These are phyloP conservation scores for Phytophthora brassicae DNA, from an alignment of 352 stramenopile genomes.

Conservation along the genomic window DNA sequence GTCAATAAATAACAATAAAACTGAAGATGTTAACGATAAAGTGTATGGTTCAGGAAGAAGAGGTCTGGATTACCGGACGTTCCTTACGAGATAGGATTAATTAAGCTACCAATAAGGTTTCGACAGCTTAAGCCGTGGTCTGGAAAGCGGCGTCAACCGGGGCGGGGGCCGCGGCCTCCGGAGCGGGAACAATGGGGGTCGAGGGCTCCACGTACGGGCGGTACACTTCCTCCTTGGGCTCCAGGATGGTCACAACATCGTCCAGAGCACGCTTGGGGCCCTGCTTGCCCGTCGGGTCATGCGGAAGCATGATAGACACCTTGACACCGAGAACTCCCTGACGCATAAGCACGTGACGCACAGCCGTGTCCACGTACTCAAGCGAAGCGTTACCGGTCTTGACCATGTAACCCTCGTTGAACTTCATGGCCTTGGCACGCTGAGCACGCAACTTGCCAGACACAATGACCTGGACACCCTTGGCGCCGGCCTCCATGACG, in stretches of 20 bases:
- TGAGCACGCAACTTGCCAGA: slow-evolving; percentile 99
- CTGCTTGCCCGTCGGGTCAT: slow-evolving; percentile 97
- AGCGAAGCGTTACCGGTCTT: slow-evolving; percentile 98
- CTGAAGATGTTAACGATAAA: not conserved
- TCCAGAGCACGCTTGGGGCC: slow-evolving; percentile 98
- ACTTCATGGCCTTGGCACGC: slow-evolving; percentile 99
- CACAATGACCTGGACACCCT: slow-evolving; percentile 99
- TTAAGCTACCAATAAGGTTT: slow-evolving; percentile 15
- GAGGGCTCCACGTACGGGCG: slow-evolving; percentile 82
- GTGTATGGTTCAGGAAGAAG: slow-evolving; percentile 38
- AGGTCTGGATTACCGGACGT: slow-evolving; percentile 20
- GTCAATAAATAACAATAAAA: no score
- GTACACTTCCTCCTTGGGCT: slow-evolving; percentile 97
- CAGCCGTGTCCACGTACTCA: slow-evolving; percentile 98
- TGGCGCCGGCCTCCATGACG: slow-evolving; percentile 99
- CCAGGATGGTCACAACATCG: slow-evolving; percentile 99
- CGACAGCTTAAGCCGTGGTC: slow-evolving; percentile 48
- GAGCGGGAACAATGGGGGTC: slow-evolving; percentile 45
- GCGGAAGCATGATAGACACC: slow-evolving; percentile 99
- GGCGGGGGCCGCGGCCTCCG: slow-evolving; percentile 31
- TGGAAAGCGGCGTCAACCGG: slow-evolving; percentile 51
- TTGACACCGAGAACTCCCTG: slow-evolving; percentile 99
- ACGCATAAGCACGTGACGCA: slow-evolving; percentile 99
- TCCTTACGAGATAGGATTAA: slow-evolving; percentile 34
- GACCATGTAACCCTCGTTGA: slow-evolving; percentile 99